Evolutionary conservation across 208 protist genomes (phyloP).

Genomic region (Trypanosoma grayi): DNA sequence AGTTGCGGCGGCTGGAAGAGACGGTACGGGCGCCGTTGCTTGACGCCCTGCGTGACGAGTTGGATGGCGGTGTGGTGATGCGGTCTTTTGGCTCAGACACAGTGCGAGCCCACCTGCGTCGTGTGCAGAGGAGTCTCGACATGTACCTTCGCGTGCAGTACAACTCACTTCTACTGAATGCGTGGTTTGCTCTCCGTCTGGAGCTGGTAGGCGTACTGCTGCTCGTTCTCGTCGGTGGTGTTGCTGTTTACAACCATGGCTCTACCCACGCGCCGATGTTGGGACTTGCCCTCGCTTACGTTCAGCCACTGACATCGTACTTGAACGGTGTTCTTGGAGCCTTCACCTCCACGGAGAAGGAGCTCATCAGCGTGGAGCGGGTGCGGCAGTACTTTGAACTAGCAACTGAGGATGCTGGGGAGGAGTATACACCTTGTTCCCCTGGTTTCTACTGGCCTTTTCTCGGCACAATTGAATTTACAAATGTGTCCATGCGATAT

Average conservation of each 20-base stretch:
- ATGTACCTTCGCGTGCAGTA: conserved; percentile 17
- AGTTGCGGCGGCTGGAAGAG: conserved; percentile 70
- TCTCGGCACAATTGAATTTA: conserved; percentile 39
- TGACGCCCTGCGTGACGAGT: conserved; percentile 43
- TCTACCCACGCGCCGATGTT: conserved; percentile 18
- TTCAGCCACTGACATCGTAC: conserved; percentile 34
- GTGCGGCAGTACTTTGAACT: conserved; percentile 42
- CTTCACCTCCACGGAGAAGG: conserved; percentile 33
- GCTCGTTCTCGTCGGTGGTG: conserved; percentile 26
- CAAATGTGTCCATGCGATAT: conserved; percentile 43
- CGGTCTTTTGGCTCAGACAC: conserved; percentile 25
- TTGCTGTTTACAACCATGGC: conserved; percentile 22
- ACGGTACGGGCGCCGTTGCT: conserved; percentile 69
- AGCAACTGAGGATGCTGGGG: conserved; percentile 6
- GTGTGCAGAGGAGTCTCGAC: conserved; percentile 8
- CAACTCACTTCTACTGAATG: conserved; percentile 14
- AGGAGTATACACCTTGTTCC: neutral
- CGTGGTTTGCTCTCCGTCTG: conserved; percentile 46
- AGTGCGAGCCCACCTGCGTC: conserved; percentile 1
- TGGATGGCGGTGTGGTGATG: conserved; percentile 63
- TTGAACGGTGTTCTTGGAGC: conserved; percentile 33
- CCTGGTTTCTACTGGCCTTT: conserved; percentile 31
- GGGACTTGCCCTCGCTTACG: conserved; percentile 37
- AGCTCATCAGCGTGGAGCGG: conserved; percentile 44
- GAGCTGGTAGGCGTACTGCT: conserved; percentile 39